Conservation (phyloP, 805 yeast species). For the Henningerozyma blattae region DNA sequence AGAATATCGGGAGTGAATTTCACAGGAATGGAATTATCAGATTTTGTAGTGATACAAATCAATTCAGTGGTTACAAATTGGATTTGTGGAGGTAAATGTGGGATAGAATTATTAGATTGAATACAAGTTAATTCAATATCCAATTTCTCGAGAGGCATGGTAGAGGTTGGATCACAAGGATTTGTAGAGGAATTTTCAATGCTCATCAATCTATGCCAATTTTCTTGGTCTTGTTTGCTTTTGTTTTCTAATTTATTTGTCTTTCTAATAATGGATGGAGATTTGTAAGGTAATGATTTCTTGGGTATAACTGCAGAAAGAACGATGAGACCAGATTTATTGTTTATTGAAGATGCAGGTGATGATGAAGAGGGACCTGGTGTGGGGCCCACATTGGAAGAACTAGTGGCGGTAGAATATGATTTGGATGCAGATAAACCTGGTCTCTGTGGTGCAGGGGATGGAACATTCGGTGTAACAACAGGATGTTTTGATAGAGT, state of each 20-base stretch:
- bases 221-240: conserved; percentile 25
- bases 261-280: conserved; percentile 28
- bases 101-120: conserved; percentile 21
- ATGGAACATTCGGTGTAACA: background rate
- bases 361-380: background rate
- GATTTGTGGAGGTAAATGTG: conserved; percentile 22
- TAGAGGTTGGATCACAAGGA: conserved; percentile 19
- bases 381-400: conserved; percentile 1
- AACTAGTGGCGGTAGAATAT: conserved; percentile 3
- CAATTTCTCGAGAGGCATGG: conserved; percentile 12
- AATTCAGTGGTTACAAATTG: conserved; percentile 21
- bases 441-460: conserved; percentile 4
- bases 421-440: conserved; percentile 7
- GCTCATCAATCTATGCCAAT: conserved; percentile 20
- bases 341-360: background rate
- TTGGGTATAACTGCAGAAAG: conserved; percentile 23
- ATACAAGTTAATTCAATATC: conserved; percentile 23
- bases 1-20: conserved; percentile 26
- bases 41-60: conserved; percentile 24
- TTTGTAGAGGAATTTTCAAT: too few species aligned
- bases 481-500: background rate
- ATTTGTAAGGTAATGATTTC: conserved; percentile 26
- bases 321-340: conserved; percentile 22
- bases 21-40: conserved; percentile 30
- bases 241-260: conserved; percentile 25